These are phyloP conservation scores for Coniferiporia sulphurascens DNA, from an alignment of 1,284 basidiomycete genomes.

Conservation along the genomic window DNA sequence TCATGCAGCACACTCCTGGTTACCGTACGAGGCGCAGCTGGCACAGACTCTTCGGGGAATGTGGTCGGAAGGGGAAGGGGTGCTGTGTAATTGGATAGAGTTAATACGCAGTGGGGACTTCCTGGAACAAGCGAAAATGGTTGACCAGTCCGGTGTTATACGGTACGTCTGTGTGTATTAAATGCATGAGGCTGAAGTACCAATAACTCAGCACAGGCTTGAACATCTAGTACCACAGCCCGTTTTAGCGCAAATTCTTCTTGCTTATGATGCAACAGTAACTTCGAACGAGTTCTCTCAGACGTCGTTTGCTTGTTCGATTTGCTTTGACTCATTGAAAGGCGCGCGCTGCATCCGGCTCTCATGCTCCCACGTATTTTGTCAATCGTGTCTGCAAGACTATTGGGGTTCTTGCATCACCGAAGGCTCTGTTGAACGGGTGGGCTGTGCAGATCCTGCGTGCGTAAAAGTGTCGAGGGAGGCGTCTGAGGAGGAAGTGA, in stretches of 20 bases:
- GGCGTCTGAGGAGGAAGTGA: constrained; percentile 66
- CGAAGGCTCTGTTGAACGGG: constrained; percentile 65
- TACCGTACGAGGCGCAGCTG: constrained; percentile 38
- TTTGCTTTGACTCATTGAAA: constrained; percentile 67
- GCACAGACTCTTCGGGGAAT: constrained; percentile 39
- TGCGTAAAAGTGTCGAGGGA: constrained; percentile 67
- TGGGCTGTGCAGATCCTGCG: constrained; percentile 68
- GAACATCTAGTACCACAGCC: constrained; percentile 47
- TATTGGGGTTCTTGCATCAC: constrained; percentile 72
- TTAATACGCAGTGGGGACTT: constrained; percentile 61
- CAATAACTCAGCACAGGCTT: constrained; percentile 36
- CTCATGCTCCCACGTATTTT: constrained; percentile 68
- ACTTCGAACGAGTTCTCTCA: constrained; percentile 50
- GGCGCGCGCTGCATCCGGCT: constrained; percentile 65
- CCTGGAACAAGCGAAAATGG: constrained; percentile 36
- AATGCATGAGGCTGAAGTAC: constrained; percentile 7
- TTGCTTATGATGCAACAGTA: constrained; percentile 42
- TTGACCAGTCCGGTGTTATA: constrained; percentile 31
- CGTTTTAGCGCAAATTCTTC: constrained; percentile 44
- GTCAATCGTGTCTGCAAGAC: constrained; percentile 61
- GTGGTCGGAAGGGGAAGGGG: constrained; percentile 57
- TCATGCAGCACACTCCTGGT: constrained; percentile 56
- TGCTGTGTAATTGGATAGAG: constrained; percentile 68
- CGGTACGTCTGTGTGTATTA: constrained; percentile 34
- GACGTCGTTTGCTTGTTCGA: constrained; percentile 58